A percentile compares a stretch with the other conserved stretches of the same genome.
Evolutionary conservation across 108 stramenopile species (phyloP).

Genomic region (Nitzschia inconspicua): DNA sequence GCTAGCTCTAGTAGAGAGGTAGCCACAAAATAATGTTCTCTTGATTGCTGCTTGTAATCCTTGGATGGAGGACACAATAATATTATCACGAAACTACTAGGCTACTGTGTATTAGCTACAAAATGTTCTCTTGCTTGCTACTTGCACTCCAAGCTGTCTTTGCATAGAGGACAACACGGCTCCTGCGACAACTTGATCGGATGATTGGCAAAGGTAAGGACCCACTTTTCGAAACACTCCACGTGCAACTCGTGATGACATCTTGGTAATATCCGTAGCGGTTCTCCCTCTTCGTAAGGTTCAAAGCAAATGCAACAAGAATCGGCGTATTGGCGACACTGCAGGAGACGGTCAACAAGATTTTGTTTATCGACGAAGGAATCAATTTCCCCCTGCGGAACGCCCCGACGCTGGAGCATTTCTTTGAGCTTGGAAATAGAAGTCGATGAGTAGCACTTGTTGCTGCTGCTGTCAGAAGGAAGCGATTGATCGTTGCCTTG

Average conservation of each 20-base stretch:
- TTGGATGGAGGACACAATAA: too few species aligned
- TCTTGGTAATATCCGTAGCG: constrained; percentile 38
- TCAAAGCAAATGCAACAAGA: constrained; percentile 53
- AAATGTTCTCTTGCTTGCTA: too few species aligned
- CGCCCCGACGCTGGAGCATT: constrained; percentile 37
- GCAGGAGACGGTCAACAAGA: constrained; percentile 18
- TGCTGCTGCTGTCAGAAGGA: too few species aligned
- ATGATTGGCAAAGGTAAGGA: constrained; percentile 39
- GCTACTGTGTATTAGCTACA: too few species aligned
- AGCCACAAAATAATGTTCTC: too few species aligned
- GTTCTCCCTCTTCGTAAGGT: constrained; percentile 22
- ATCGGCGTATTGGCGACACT: constrained; percentile 36
- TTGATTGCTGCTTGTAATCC: too few species aligned
- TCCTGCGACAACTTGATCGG: constrained; percentile 6
- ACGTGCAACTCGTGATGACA: constrained; percentile 60
- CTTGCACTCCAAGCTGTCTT: constrained; percentile 19
- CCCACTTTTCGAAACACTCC: constrained; percentile 57
- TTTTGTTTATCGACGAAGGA: constrained; percentile 23
- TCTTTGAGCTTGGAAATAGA: constrained; percentile 13
- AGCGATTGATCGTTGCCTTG: constrained; percentile 13
- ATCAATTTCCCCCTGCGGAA: constrained; percentile 10
- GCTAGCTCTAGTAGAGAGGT: too few species aligned
- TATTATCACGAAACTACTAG: too few species aligned
- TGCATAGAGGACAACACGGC: constrained; percentile 58
- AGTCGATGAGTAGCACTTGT: too few species aligned